Evolutionary conservation across 805 yeast genomes (phyloP), one percentile per base, ranked within the genome.

Genomic region (Candida ponderosae): DNA sequence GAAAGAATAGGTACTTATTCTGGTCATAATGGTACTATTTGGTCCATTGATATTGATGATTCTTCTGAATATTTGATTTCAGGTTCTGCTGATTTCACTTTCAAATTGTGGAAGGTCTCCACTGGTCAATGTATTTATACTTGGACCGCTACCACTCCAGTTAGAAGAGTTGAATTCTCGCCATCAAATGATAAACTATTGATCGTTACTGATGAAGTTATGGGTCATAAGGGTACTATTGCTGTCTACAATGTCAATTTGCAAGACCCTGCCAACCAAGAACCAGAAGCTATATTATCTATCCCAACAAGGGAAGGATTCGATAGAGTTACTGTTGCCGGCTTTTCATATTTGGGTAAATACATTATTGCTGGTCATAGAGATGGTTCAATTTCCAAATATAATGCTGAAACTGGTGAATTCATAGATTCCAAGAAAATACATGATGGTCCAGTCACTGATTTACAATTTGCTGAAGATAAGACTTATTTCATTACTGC

Each of bases 1-100:
- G 98, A 93, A 66, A 78, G 97, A 62, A 64, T 93, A 41, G 99
- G 98, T 35, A 93, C 99, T 42, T 75, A 86, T 48, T 77, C 64
- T 31, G 89, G 89, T 9, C 97, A 93, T 61, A 72, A 72, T 41
- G 98, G 98, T 79, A 84, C 96, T 38, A 81, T 93, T 53, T 87
- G 95, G 93, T 80, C 96, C 26, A 80, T 93, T 46, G 97, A 89
- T 59, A 81, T 88, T 33, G 93, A 86, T 59, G 60, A 66, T 30
- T 71, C 73, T 39, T 70, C 90, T n/a, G 67, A 71, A 30, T 72
- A 73, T 44, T 79, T 86, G 46, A 76, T 80, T 40, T 89, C 98
- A 4, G 97, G 96, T 27, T 78, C 93, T 44, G 96, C 96, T 38
- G 98, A 93, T 58, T 79, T 81, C 60, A 69, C 82, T 37, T 76